Base-by-base conservation (phyloP, 768 basidiomycete species). In the Leccinellum luteum region DNA sequence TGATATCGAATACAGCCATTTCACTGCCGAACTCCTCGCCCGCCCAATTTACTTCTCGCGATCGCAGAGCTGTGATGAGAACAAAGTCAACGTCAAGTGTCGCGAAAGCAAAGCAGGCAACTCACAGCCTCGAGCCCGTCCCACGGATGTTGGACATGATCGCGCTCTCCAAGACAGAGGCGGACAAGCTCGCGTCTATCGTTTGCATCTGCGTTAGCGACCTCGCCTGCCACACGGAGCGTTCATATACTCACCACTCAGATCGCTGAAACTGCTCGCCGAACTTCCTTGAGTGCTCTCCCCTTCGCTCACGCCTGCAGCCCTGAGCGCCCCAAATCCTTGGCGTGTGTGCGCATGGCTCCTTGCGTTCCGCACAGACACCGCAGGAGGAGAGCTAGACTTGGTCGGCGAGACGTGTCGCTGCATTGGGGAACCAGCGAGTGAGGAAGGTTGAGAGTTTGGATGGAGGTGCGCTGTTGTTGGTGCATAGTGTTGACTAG, bases 251-350 rank as follows among this genome's bases (percentile, higher is more conserved):
- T 66, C 64, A 91, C 92, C 91, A 64, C 92, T 94, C 45, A 93
- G 66, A 66, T 94, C 92, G 66, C 91, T 93, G 64, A 93, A 92
- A 69, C 92, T 85, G 7, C 90, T 92, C 0, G 90, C 83, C 44
- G 86, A 84, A 23, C 90, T 92, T 3, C 85, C 84, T 51, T 87
- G 81, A 60, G 76, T 83, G 62, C 87, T 88, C 45, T 79, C 79
- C 54, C 82, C 78, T 55, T 86, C 83, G 62, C 81, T 82, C 35
- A 71, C 66, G 43, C 69, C 74, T 34, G 77, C 64, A 44, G 74
- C 56, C 71, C 78, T 51, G 75, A 74, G 54, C 77, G 64, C 68
- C n/a, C 67, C 59, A 31, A 80, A 75, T 27, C 76, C 74, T 64
- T 83, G 78, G 19, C 79, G 77, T 52, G 76, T 71, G 57, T 82